These are phyloP conservation scores for Buddleja alternifolia DNA, from an alignment of 257 asterid genomes.

Conservation along the genomic window DNA sequence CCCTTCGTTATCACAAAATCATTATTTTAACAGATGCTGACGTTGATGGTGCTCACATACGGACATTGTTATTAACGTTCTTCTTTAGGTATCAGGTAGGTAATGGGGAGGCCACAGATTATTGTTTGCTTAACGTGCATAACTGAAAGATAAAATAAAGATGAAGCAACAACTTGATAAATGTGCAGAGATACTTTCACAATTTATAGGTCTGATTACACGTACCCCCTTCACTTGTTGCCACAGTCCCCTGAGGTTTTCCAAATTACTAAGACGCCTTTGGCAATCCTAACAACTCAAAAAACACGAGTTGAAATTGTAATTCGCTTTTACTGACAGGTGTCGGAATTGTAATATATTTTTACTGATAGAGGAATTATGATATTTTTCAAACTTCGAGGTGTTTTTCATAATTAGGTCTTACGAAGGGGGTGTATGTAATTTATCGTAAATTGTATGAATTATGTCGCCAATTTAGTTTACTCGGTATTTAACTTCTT, in stretches of 20 bases:
- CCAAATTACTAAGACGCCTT: no score
- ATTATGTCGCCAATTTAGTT: constrained; percentile 29
- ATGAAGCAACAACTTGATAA: neutral
- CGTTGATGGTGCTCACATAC: constrained; percentile 98
- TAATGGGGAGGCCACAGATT: constrained; percentile 16
- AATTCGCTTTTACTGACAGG: no score
- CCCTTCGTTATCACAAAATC: constrained; percentile 97
- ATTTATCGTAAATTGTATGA: neutral
- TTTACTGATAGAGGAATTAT: no score
- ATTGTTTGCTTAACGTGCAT: neutral
- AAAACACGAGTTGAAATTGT: no score
- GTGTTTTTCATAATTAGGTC: no score
- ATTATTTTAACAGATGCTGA: constrained; percentile 98
- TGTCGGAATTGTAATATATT: no score
- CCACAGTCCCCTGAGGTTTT: no score
- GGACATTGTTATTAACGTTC: constrained; percentile 88
- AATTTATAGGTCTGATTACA: no score
- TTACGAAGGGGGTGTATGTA: no score
- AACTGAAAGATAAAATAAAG: neutral
- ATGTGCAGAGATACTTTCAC: neutral
- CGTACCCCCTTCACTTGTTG: no score
- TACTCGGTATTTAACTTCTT: constrained; percentile 33
- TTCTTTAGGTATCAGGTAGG: constrained; percentile 94
- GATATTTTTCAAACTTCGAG: no score
- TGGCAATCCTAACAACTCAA: no score